Base-by-base conservation (phyloP, 768 basidiomycete species). In the Psilocybe subaeruginosa region DNA sequence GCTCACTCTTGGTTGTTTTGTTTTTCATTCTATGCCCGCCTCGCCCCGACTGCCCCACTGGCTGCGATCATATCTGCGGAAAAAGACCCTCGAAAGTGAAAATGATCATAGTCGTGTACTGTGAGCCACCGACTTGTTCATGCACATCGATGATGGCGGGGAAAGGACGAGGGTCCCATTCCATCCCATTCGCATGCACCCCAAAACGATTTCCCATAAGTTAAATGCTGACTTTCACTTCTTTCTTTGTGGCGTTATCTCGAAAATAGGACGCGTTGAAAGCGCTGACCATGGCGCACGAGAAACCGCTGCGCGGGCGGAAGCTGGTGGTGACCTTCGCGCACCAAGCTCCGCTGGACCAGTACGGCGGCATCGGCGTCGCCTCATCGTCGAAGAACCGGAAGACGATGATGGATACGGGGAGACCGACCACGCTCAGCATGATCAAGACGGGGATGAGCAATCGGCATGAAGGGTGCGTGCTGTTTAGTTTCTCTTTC, bases 241-340 rank as follows among this genome's bases (percentile, higher is more conserved):
- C 27, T 17, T 5, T 30, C 50, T 31, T 33, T n/a, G 9, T 49
- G 19, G 0, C 27, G 6, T 49, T 8, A 9, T 51, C 31, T 29
- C 29, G n/a, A 64, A 63, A 43, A 41, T 64, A 98, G 96, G 95
- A 96, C 68, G 94, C 96, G 11, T 74, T 82, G 46, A 91, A 85
- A 71, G 97, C 96, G 3, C 76, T 95, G 54, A 78, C 78, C 9
- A 79, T 81, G 48, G 83, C 91, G 4, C 84, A 97, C 71, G 91
- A 90, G 64, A 93, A 90, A 72, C 82, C 91, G 3, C 73, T 99
- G 2, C 86, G 95, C 23, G 96, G 97, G 0, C 85, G 95, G 48
- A 95, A 92, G 70, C 78, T 98, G 47, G 83, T 90, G 16, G 94
- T 99, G n/a, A 97, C 95, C 0, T 88, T 87, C 71, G 97, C 97